A percentile compares a stretch with the other conserved stretches of the same genome.
Conservation (phyloP, 805 yeast genomes). For the Nakazawaea sp. region DNA sequence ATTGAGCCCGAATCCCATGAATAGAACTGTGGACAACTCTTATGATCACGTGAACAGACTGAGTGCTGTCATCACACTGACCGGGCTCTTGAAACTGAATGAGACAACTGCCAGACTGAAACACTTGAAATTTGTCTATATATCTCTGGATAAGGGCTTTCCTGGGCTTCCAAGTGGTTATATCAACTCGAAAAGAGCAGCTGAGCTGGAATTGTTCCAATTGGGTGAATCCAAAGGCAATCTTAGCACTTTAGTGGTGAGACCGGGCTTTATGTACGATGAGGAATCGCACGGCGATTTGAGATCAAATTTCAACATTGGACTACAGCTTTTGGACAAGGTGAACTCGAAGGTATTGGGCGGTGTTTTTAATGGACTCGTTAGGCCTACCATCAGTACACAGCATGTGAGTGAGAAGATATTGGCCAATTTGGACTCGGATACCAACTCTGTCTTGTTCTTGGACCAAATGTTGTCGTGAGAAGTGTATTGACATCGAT, state of each 20-base stretch:
- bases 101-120: conserved; percentile 10
- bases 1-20: conserved; percentile 56
- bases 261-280: conserved; percentile 86
- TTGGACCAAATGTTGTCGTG: conserved; percentile 37
- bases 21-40: conserved; percentile 33
- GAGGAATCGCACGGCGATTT: conserved; percentile 25
- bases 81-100: conserved; percentile 28
- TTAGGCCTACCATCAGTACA: conserved; percentile 61
- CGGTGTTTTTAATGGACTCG: conserved; percentile 37
- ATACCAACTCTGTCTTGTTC: conserved; percentile 49
- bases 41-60: conserved; percentile 64
- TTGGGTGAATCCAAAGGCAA: conserved; percentile 17
- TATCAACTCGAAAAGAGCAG: conserved; percentile 67
- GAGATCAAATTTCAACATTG: conserved; percentile 34
- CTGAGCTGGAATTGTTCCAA: conserved; percentile 56
- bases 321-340: conserved; percentile 35
- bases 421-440: conserved; percentile 27
- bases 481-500: conserved; percentile 27
- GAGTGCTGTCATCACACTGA: conserved; percentile 61
- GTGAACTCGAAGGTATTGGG: conserved; percentile 36
- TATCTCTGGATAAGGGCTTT: conserved; percentile 72
- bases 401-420: conserved; percentile 60
- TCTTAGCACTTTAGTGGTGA: conserved; percentile 49
- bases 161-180: conserved; percentile 68
- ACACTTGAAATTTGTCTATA: conserved; percentile 46